Base-by-base conservation (phyloP, 140 eudicot species). In the Senecio squalidus region DNA sequence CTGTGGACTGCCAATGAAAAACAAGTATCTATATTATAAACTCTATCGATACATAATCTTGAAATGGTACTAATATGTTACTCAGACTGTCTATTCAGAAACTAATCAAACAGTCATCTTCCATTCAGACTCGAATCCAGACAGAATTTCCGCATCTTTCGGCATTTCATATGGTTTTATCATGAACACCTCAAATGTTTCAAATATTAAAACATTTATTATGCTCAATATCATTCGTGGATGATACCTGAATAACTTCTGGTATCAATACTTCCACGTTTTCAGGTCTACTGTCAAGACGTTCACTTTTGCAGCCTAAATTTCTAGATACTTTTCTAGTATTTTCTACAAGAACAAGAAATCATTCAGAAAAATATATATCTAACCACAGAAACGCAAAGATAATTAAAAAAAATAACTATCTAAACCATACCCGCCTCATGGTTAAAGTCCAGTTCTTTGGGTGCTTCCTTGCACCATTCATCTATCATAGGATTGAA, bases 381-480 rank as follows among this genome's bases (percentile, higher is more conserved):
- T 14, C 45, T 24, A 33, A 45, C 60, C 33, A 30, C 55, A 41
- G 59, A 67, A 54, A 78, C 29, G 28, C 62, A 60, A 21, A 17
- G 1, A 36, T 36, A 15, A 67, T 10, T 54, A 54, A 18, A 15
- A 50, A 21, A 58, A 31, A 21, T 15, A 9, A 41, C 29, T n/a
- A 47, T 40, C 36, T 30, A 43, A 44, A 55, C 11, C 57, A 14
- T 80, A 92, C 99, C 99, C 64, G 99, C 99, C 76, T 92, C 99
- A 74, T 72, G 81, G 66, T 92, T 84, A 69, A 92, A 92, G 66
- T 92, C 96, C 29, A 92, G 72, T 74, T 92, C 99, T 68, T 84
- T 92, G 7, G 99, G 99, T 62, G 96, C 84, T 82, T 92, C 99
- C 55, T 73, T 87, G 78, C 96, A 87, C 99, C 99, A 92, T 80